Percentiles rank a stretch among this genome's conserved stretches.
phyloP scores from a whole-genome alignment of 176 grass and related monocot species.

The Carex littledalei region DNA sequence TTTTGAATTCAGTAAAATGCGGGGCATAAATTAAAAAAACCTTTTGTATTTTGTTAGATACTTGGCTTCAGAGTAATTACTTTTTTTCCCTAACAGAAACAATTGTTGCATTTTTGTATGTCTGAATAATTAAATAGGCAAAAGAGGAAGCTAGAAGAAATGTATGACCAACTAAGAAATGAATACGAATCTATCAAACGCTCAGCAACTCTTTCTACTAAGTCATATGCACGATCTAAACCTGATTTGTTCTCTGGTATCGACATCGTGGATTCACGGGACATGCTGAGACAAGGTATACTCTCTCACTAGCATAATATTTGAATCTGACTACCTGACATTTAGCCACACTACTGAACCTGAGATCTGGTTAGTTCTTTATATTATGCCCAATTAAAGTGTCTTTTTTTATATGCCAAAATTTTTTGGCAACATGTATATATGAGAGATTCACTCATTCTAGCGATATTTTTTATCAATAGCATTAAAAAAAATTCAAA shows the following conservation, averaged over 20 bases:
- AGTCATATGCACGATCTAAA: slow-evolving; percentile 48
- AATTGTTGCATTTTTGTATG: neutral
- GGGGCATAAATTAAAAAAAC: neutral
- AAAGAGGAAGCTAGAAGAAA: slow-evolving; percentile 89
- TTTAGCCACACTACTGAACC: neutral
- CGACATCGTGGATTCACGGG: slow-evolving; percentile 36
- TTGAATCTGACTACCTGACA: neutral
- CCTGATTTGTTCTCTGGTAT: slow-evolving; percentile 58
- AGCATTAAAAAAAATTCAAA: too few species aligned
- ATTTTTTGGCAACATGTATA: neutral
- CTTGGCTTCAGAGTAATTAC: neutral
- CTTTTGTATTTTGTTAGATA: neutral
- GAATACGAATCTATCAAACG: slow-evolving; percentile 62
- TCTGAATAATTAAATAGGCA: slow-evolving; percentile 41
- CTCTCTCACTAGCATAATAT: neutral
- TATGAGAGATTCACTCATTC: neutral
- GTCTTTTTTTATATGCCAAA: neutral
- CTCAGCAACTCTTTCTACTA: slow-evolving; percentile 53
- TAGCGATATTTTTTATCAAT: too few species aligned
- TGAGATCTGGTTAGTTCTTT: neutral
- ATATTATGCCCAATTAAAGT: neutral
- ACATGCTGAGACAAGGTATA: slow-evolving; percentile 6
- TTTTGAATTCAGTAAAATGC: neutral
- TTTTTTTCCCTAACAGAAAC: neutral
- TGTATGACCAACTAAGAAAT: slow-evolving; percentile 72